Base-by-base conservation (phyloP, 306 rosid species). In the Trichosanthes truncata region DNA sequence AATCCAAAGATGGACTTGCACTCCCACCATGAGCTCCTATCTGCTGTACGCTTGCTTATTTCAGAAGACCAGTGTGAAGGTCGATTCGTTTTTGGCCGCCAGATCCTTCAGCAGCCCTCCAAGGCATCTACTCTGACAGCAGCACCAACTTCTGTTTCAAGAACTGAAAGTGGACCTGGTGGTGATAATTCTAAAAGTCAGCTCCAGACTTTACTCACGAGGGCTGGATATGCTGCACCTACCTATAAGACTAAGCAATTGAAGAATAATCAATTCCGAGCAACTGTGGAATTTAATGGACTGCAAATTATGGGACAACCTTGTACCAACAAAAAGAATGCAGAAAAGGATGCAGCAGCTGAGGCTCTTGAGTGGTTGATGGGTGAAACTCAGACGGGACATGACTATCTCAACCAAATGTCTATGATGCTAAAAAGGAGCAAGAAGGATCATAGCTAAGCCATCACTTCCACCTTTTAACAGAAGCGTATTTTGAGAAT, bases 151-250 rank as follows among this genome's bases (percentile, higher is more conserved):
- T 87, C 84, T 82, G 85, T 82, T 88, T 90, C 99, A 80, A 91
- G 97, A 85, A 87, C 86, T n/a, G 98, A 88, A 84, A 93, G 97
- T 80, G 98, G 99, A 77, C 99, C 99, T 29, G 99, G 98, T 82
- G 99, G 98, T 55, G 98, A 93, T 81, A 96, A 96, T 84, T 87
- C 99, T 13, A 93, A 96, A 87, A 93, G 98, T 85, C 98, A 88
- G 87, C 99, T 96, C 80, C 98, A 93, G 82, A 93, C 96, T 51
- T 81, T 96, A 83, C 89, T 96, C 77, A 89, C 97, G 18, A 90
- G 98, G 84, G 97, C 97, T 49, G 96, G 99, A 82, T 84, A 88
- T 84, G 84, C 82, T 74, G 89, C 98, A 36, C 99, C 98, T 40
- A 11, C 75, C 40, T 93, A 96, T 90, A 93, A 69, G 85, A 88